phyloP scores from a whole-genome alignment of 305 asterid genomes.

The Galium porrigens region DNA sequence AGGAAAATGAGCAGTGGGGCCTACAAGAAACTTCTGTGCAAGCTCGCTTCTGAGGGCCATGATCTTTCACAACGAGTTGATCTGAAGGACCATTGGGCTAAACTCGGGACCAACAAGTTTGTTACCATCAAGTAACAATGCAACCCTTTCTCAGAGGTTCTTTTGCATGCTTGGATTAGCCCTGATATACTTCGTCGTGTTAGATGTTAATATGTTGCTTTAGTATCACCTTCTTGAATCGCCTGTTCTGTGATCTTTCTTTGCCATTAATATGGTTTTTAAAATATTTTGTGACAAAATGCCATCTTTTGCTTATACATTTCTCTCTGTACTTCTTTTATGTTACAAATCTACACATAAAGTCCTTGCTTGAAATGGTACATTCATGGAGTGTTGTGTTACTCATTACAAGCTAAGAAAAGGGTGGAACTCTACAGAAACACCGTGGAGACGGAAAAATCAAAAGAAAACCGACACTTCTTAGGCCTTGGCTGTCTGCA shows the following conservation, averaged over 20 bases:
- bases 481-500: conserved; percentile 30
- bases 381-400: conserved; percentile 26
- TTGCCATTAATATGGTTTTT: not conserved
- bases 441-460: conserved; percentile 17
- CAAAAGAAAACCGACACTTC: conserved; percentile 7
- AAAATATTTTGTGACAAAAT: not conserved
- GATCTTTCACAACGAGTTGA: conserved; percentile 39
- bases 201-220: not conserved
- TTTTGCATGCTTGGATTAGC: not conserved
- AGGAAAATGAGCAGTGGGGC: conserved; percentile 37
- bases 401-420: conserved; percentile 22
- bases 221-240: not conserved
- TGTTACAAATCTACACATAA: conserved; percentile 42
- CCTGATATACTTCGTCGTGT: not conserved
- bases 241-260: not conserved
- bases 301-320: conserved; percentile 1
- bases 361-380: conserved; percentile 27
- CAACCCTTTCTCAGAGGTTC: not conserved
- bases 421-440: conserved; percentile 25
- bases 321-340: conserved; percentile 33
- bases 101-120: conserved; percentile 38
- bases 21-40: conserved; percentile 27
- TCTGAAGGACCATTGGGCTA: conserved; percentile 41
- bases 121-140: conserved; percentile 27
- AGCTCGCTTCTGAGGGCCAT: conserved; percentile 26